phyloP scores from a whole-genome alignment of 768 basidiomycete genomes.

The Candolleomyces eurysporus region DNA sequence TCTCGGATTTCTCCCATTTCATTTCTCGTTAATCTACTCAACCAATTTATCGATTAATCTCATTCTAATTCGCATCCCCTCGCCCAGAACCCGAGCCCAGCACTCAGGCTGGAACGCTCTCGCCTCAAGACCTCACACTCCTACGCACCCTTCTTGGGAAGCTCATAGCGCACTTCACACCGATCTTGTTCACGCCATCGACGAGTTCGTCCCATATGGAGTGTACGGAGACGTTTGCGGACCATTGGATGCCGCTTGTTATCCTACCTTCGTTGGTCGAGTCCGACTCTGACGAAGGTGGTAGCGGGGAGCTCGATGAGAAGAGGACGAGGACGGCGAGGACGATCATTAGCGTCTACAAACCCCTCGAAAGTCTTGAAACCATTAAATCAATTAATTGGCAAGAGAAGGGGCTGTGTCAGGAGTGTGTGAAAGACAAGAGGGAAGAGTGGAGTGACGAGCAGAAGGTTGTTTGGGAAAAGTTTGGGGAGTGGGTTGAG shows the following conservation, averaged over 20 bases:
- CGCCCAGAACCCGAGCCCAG: neutral
- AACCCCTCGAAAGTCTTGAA: constrained; percentile 70
- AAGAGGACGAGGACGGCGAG: constrained; percentile 37
- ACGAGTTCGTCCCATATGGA: constrained; percentile 63
- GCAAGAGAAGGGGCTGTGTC: constrained; percentile 56
- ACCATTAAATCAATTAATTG: constrained; percentile 58
- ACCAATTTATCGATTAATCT: neutral
- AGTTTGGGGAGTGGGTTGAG: constrained; percentile 58
- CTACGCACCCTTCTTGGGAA: constrained; percentile 49
- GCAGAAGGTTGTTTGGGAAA: constrained; percentile 56
- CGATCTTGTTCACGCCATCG: constrained; percentile 68
- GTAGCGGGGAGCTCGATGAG: too few relatives aligned
- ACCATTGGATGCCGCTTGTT: constrained; percentile 70
- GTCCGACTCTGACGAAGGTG: neutral
- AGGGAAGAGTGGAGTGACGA: constrained; percentile 64
- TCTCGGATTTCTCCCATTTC: too few relatives aligned
- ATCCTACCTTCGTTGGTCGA: constrained; percentile 55
- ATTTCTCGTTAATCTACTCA: neutral
- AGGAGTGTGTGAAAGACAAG: constrained; percentile 56
- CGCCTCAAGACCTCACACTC: constrained; percentile 31
- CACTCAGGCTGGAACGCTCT: constrained; percentile 17
- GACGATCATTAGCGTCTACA: constrained; percentile 44
- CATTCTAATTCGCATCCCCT: neutral
- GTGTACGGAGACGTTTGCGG: constrained; percentile 72
- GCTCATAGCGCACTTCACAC: constrained; percentile 68